These are phyloP conservation scores for Fraxinus baroniana DNA, from an alignment of 305 asterid species.

Conservation along the genomic window DNA sequence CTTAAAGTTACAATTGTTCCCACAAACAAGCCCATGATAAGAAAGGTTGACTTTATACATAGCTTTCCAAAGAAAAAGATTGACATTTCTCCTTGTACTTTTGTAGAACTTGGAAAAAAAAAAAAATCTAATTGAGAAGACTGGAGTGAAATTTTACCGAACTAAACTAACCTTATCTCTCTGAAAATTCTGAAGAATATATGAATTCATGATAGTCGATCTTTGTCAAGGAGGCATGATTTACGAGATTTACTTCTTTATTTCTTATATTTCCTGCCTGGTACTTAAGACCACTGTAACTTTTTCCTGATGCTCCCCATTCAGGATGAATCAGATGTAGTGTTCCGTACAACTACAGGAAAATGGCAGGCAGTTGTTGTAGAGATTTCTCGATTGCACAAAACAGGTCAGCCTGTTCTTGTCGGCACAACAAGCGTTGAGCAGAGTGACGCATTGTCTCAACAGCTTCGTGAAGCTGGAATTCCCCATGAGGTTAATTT, in stretches of 20 bases:
- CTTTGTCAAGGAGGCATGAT: constrained; percentile 12
- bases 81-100: constrained; percentile 18
- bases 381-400: constrained; percentile 95
- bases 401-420: constrained; percentile 93
- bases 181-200: constrained; percentile 1
- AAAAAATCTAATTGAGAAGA: constrained; percentile 5
- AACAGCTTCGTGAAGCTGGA: constrained; percentile 81
- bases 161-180: neutral
- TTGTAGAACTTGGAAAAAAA: neutral
- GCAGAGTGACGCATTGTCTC: constrained; percentile 92
- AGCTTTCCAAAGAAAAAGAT: constrained; percentile 15
- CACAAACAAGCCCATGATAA: constrained; percentile 96
- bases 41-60: constrained; percentile 60
- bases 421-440: constrained; percentile 99
- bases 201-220: constrained; percentile 14
- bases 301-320: constrained; percentile 12
- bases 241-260: neutral
- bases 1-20: constrained; percentile 98
- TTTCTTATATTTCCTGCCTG: constrained; percentile 12
- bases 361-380: constrained; percentile 97
- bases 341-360: constrained; percentile 81
- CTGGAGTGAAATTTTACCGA: constrained; percentile 3
- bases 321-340: constrained; percentile 97
- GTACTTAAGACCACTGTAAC: constrained; percentile 27
- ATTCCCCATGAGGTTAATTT: constrained; percentile 81